Evolutionary conservation across 805 yeast species (phyloP), one percentile per base, ranked within the genome.

Genomic region (Wickerhamomyces chambardii): DNA sequence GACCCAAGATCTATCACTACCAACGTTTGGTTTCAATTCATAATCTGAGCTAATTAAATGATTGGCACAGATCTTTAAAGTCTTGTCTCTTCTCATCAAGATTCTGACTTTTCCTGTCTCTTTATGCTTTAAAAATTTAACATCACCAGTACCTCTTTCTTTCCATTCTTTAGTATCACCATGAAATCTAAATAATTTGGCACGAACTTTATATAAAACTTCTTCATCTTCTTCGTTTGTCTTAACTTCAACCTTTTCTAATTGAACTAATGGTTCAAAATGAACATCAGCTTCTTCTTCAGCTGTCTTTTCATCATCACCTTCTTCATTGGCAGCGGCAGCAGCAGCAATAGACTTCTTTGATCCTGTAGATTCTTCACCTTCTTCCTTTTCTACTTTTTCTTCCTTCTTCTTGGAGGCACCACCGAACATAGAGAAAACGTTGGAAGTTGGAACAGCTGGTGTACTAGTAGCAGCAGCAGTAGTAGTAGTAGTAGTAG

Each of bases 141-240:
- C 95, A 56, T 92, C 98, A 55, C 98, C 98, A 26, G 96, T 86
- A 52, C 98, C 98, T 70, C 98, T 84, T 73, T 92, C 98, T 64
- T 92, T 92, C 98, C 98, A 92, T 66, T 92, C 97, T 55, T 80
- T 81, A 36, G 78, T 52, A 41, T 86, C 95, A 30, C 78, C 72
- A 52, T 79, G 79, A 69, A 83, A 90, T 64, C 86, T 83, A 72
- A 90, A 92, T 56, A 92, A 71, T 66, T 92, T 92, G 47, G 98
- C 97, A 58, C 98, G 75, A 48, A 84, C 85, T 65, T 92, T 92
- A 66, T 64, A 79, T 43, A 80, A 53, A 17, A 76, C 84, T 39
- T 83, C 90, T 65, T 86, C 95, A 44, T 84, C 73, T 63, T 86
- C 96, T 63, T 86, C 96, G 61, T 84, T 84, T 49, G 97, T 87